Percentiles rank a stretch among this genome's conserved stretches.
Evolutionary conservation across 202 grass and related monocot species (phyloP).

Genomic region (Digitaria exilis): DNA sequence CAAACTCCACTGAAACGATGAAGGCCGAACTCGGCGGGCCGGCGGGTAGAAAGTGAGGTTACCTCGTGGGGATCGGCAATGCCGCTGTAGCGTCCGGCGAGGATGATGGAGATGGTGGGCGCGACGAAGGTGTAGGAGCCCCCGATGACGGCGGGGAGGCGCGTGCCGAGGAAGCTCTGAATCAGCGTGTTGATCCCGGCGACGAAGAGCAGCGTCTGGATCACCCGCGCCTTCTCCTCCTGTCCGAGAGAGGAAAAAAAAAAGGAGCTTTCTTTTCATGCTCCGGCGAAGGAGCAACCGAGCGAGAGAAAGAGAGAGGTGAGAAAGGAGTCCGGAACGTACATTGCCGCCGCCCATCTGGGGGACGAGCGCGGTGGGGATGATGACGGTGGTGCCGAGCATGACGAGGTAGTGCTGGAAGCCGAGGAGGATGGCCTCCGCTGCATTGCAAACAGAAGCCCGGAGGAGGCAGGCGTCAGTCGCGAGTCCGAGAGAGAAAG

Average conservation of each 20-base stretch:
- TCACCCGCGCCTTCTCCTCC: slow-evolving; percentile 93
- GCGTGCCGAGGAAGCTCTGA: slow-evolving; percentile 83
- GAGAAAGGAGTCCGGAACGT: not conserved
- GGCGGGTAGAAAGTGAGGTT: not conserved
- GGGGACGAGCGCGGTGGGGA: slow-evolving; percentile 94
- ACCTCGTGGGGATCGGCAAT: slow-evolving; percentile 81
- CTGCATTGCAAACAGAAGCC: slow-evolving; percentile 47
- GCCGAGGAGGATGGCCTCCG: slow-evolving; percentile 90
- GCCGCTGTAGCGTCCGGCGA: slow-evolving; percentile 61
- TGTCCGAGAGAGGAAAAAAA: not conserved
- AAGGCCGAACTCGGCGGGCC: not conserved
- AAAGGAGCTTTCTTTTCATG: slow-evolving; percentile 13
- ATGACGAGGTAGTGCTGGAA: slow-evolving; percentile 98
- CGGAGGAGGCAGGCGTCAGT: slow-evolving; percentile 15
- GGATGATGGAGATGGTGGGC: slow-evolving; percentile 86
- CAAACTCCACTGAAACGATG: not conserved
- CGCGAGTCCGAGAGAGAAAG: not conserved
- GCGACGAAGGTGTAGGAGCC: slow-evolving; percentile 82
- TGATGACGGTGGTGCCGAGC: slow-evolving; percentile 96
- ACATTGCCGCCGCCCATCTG: slow-evolving; percentile 99
- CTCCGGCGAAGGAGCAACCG: not conserved
- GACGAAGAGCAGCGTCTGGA: slow-evolving; percentile 94
- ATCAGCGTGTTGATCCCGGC: slow-evolving; percentile 90
- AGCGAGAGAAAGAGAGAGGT: not conserved
- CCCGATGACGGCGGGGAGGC: slow-evolving; percentile 90